Evolutionary conservation across 768 basidiomycete genomes (phyloP).

Genomic region (Kockovaella imperatae): DNA sequence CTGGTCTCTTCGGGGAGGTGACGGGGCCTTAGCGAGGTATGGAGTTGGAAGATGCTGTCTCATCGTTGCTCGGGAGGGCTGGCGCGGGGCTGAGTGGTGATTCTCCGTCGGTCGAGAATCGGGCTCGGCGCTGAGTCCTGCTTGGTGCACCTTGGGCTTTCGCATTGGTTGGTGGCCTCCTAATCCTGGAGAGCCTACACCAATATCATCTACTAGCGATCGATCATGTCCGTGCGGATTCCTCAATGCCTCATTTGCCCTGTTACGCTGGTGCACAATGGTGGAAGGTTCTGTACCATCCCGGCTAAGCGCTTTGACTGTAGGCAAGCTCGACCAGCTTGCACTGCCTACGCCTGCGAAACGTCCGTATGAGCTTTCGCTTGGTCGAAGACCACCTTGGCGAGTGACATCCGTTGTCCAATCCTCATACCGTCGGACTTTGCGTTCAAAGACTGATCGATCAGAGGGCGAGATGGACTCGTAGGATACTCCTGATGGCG

Average conservation of each 20-base stretch:
- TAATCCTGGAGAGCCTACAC: too few relatives aligned
- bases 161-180: too few relatives aligned
- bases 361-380: not conserved
- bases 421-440: not conserved
- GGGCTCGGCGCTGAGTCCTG: not conserved
- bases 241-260: not conserved
- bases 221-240: not conserved
- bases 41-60: not conserved
- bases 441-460: not conserved
- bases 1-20: too few relatives aligned
- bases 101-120: not conserved
- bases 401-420: not conserved
- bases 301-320: not conserved
- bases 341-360: not conserved
- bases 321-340: not conserved
- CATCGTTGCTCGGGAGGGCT: constrained; percentile 2
- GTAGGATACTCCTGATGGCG: not conserved
- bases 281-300: not conserved
- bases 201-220: too few relatives aligned
- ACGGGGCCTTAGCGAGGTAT: too few relatives aligned
- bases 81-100: constrained; percentile 1
- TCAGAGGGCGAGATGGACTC: not conserved
- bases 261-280: not conserved
- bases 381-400: not conserved
- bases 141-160: not conserved